Evolutionary conservation across 805 yeast genomes (phyloP).

Genomic region (Sugiyamaella mastotermitis): DNA sequence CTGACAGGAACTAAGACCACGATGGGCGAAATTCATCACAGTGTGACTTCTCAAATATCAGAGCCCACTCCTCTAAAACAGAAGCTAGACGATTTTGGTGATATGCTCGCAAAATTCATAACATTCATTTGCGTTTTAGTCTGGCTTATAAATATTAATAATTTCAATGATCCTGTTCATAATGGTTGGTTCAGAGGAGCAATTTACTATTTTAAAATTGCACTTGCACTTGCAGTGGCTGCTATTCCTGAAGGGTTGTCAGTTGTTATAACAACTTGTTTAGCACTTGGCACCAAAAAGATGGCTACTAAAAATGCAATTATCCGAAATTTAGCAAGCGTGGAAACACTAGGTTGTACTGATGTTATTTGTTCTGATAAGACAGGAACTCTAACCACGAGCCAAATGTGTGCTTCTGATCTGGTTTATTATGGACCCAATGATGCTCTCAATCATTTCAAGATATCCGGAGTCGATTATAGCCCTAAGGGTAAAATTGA

Average conservation of each 20-base stretch:
- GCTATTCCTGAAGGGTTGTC: slow-evolving; percentile 80
- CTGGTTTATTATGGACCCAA: slow-evolving; percentile 29
- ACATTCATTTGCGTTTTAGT: background rate
- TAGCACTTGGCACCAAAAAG: slow-evolving; percentile 75
- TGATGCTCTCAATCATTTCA: slow-evolving; percentile 27
- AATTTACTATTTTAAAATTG: slow-evolving; percentile 60
- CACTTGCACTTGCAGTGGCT: slow-evolving; percentile 76
- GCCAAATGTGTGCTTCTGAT: slow-evolving; percentile 50
- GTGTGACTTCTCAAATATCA: no score
- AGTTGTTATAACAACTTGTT: slow-evolving; percentile 77
- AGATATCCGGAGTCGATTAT: no score
- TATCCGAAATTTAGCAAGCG: slow-evolving; percentile 69
- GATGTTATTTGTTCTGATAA: slow-evolving; percentile 78
- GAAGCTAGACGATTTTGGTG: slow-evolving; percentile 40
- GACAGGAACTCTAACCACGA: slow-evolving; percentile 77
- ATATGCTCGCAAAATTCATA: slow-evolving; percentile 58
- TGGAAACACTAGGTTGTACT: slow-evolving; percentile 74
- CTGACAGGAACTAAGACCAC: slow-evolving; percentile 68
- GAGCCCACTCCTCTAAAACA: slow-evolving; percentile 37
- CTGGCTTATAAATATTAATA: slow-evolving; percentile 43
- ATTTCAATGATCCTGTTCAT: slow-evolving; percentile 77
- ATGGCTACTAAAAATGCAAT: slow-evolving; percentile 67
- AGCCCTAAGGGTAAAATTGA: no score
- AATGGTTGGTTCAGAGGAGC: slow-evolving; percentile 73
- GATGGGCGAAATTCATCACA: slow-evolving; percentile 66